Evolutionary conservation across 164 flowering plant genomes (phyloP).

Genomic region (Nymphaea colorata): DNA sequence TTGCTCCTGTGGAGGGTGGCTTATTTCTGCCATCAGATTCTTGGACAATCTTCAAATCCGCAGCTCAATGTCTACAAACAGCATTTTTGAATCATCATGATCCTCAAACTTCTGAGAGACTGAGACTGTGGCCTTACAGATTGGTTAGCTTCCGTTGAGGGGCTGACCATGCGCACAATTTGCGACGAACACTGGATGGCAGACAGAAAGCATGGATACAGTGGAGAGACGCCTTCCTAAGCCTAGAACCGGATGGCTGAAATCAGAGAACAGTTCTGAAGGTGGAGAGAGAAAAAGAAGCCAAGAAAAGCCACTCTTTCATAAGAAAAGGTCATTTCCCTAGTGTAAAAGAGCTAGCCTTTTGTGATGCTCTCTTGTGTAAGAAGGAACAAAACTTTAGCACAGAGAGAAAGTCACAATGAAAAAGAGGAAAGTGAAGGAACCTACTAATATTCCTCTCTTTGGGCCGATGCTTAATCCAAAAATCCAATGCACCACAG

Average conservation of each 20-base stretch:
- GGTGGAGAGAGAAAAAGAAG: not conserved
- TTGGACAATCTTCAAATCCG: not conserved
- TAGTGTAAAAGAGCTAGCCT: not conserved
- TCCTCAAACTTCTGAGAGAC: not conserved
- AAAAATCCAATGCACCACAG: not conserved
- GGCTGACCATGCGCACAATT: not conserved
- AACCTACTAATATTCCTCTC: too few species aligned
- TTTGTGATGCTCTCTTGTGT: not conserved
- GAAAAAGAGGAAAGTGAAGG: not conserved
- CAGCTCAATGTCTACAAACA: not conserved
- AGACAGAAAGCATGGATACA: not conserved
- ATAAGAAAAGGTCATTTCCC: not conserved
- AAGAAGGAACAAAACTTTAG: not conserved
- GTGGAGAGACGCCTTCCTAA: not conserved
- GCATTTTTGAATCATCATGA: not conserved
- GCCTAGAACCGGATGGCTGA: not conserved
- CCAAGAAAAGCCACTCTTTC: not conserved
- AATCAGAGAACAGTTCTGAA: not conserved
- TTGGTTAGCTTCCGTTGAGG: not conserved
- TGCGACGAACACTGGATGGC: not conserved
- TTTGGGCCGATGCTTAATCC: not conserved
- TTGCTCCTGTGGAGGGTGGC: conserved; percentile 76
- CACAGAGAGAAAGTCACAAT: not conserved
- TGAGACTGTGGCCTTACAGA: not conserved
- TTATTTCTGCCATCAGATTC: conserved; percentile 25